Evolutionary conservation across 2,329 filamentous ascomycete genomes (phyloP).

Genomic region (Biscogniauxia mediterranea): DNA sequence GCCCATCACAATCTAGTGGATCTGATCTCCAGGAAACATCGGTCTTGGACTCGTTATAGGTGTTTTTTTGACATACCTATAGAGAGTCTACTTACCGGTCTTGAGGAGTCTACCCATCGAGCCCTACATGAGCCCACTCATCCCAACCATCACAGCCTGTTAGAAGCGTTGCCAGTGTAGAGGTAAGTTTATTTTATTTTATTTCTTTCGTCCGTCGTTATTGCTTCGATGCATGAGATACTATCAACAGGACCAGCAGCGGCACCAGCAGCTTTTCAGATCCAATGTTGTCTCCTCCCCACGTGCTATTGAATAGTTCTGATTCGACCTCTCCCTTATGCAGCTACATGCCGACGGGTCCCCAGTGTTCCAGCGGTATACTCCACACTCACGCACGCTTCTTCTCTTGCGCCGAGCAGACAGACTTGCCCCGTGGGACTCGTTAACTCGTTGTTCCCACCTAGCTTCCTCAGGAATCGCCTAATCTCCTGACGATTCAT

Average conservation of each 20-base stretch:
- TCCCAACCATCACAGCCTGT: slow-evolving; percentile 24
- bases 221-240: slow-evolving; percentile 12
- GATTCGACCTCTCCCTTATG: slow-evolving; percentile 30
- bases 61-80: slow-evolving; percentile 8
- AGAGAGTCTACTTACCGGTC: slow-evolving; percentile 35
- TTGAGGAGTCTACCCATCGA: slow-evolving; percentile 30
- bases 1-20: slow-evolving; percentile 33
- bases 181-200: slow-evolving; percentile 23
- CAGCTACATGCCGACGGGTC: slow-evolving; percentile 44
- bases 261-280: background rate
- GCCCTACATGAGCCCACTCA: slow-evolving; percentile 35
- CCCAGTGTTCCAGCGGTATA: slow-evolving; percentile 34
- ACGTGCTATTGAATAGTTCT: slow-evolving; percentile 21
- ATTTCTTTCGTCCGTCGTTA: too few species aligned
- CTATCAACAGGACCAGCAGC: too few species aligned
- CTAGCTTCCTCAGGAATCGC: slow-evolving; percentile 46
- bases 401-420: slow-evolving; percentile 39
- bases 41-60: slow-evolving; percentile 29
- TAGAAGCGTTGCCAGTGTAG: slow-evolving; percentile 35
- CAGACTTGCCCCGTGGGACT: slow-evolving; percentile 52
- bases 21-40: slow-evolving; percentile 29
- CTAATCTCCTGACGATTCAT: slow-evolving; percentile 47
- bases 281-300: slow-evolving; percentile 2
- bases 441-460: slow-evolving; percentile 65
- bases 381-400: slow-evolving; percentile 46